Conservation (phyloP, 2,329 filamentous ascomycete genomes). For the Alternaria solani region DNA sequence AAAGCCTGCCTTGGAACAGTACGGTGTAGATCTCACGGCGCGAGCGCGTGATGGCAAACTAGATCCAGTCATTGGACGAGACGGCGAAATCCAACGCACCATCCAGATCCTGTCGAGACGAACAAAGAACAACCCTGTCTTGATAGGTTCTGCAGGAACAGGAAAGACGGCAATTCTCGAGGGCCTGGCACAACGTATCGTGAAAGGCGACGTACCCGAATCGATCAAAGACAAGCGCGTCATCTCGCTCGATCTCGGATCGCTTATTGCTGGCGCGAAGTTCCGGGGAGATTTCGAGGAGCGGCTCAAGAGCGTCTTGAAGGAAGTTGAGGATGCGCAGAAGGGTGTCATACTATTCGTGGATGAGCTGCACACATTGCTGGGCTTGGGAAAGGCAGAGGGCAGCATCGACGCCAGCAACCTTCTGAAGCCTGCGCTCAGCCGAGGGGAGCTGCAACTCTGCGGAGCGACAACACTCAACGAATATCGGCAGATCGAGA, state of each 20-base stretch:
- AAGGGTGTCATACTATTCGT: constrained; percentile 94
- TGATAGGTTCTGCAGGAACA: constrained; percentile 91
- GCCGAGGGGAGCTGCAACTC: constrained; percentile 90
- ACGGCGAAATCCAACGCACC: constrained; percentile 89
- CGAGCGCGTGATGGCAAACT: constrained; percentile 87
- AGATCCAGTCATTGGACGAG: constrained; percentile 93
- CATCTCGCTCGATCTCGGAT: constrained; percentile 85
- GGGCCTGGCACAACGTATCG: constrained; percentile 87
- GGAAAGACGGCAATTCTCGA: constrained; percentile 95
- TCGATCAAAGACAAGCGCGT: constrained; percentile 95
- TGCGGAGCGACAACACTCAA: constrained; percentile 93
- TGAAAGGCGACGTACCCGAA: constrained; percentile 91
- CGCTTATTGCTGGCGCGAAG: constrained; percentile 93
- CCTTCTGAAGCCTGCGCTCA: constrained; percentile 90
- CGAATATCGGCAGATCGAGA: constrained; percentile 93
- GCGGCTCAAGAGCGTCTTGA: constrained; percentile 86
- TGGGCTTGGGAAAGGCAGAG: constrained; percentile 93
- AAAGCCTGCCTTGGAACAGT: constrained; percentile 90
- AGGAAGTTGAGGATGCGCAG: constrained; percentile 87
- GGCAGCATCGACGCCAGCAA: constrained; percentile 97
- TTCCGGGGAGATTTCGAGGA: constrained; percentile 97
- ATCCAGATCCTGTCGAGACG: constrained; percentile 92
- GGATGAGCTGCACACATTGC: constrained; percentile 89
- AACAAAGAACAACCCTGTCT: constrained; percentile 94
- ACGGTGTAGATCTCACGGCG: constrained; percentile 87